Percentiles rank a stretch among this genome's conserved stretches.
Conservation (phyloP, 2,329 filamentous ascomycete genomes). For the Ceratocystis ficicola region DNA sequence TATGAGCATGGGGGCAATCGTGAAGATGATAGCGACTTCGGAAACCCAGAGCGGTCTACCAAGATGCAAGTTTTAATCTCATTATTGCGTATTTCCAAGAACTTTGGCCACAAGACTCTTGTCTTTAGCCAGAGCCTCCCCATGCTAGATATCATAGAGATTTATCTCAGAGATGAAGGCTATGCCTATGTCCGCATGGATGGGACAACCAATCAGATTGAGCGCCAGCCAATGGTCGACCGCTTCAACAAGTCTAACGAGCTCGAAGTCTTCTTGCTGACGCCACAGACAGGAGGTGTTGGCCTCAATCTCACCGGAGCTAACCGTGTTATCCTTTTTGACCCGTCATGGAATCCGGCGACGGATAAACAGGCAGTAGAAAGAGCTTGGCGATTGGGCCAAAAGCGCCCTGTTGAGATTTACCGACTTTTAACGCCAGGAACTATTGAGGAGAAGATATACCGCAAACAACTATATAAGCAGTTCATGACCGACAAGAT, state of each 20-base stretch:
- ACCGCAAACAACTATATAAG: constrained; percentile 96
- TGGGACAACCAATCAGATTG: constrained; percentile 75
- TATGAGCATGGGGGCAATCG: neutral
- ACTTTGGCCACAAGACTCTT: constrained; percentile 80
- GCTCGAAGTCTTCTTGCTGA: constrained; percentile 81
- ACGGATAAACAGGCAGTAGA: constrained; percentile 93
- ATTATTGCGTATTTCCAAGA: constrained; percentile 77
- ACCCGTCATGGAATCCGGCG: constrained; percentile 97
- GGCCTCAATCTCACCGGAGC: constrained; percentile 92
- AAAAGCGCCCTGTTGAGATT: constrained; percentile 89
- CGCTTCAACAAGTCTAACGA: constrained; percentile 74
- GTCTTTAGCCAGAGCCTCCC: constrained; percentile 88
- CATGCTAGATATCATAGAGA: constrained; percentile 90
- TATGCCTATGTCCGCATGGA: constrained; percentile 85
- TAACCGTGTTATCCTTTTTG: constrained; percentile 92
- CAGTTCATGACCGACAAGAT: constrained; percentile 97
- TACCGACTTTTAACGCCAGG: constrained; percentile 97
- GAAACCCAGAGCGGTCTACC: constrained; percentile 65
- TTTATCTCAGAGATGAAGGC: constrained; percentile 57
- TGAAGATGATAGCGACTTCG: constrained; percentile 44
- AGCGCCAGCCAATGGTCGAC: constrained; percentile 81
- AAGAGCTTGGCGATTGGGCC: constrained; percentile 86
- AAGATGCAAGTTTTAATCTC: constrained; percentile 94
- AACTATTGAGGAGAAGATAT: constrained; percentile 98
- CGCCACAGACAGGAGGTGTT: constrained; percentile 87